Evolutionary conservation across 495 filamentous ascomycete species (phyloP).

Genomic region (Neurospora sp.): DNA sequence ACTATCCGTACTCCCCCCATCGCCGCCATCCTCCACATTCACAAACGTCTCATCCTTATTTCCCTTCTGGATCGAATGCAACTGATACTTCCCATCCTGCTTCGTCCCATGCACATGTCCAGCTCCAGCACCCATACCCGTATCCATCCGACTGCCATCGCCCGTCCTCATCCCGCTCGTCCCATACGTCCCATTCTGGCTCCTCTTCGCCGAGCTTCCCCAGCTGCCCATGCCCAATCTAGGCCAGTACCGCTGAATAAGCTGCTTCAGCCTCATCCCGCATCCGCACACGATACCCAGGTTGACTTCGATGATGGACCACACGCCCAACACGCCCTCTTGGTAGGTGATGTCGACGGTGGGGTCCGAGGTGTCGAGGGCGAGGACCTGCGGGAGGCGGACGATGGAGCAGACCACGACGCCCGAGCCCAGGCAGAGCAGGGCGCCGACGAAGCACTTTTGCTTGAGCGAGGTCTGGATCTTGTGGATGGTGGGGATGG

Average conservation of each 20-base stretch:
- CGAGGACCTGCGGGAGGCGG: slow-evolving; percentile 12
- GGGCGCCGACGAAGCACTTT: slow-evolving; percentile 6
- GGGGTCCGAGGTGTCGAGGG: background rate
- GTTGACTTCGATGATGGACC: slow-evolving; percentile 32
- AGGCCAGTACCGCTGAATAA: slow-evolving; percentile 8
- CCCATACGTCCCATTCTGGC: background rate
- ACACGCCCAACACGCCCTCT: slow-evolving; percentile 20
- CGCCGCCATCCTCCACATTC: background rate
- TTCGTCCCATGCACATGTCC: background rate
- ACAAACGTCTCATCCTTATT: background rate
- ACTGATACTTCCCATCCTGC: slow-evolving; percentile 6
- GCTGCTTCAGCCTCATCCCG: slow-evolving; percentile 15
- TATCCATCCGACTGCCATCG: background rate
- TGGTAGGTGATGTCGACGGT: slow-evolving; percentile 11
- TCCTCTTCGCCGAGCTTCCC: background rate
- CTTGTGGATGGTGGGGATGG: slow-evolving; percentile 27
- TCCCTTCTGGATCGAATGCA: slow-evolving; percentile 12
- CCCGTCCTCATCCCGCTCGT: background rate
- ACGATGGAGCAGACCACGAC: slow-evolving; percentile 16
- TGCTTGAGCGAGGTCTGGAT: slow-evolving; percentile 15
- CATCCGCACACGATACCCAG: slow-evolving; percentile 28
- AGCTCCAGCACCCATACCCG: background rate
- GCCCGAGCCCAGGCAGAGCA: slow-evolving; percentile 14
- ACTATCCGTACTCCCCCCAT: background rate
- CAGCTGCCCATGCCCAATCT: slow-evolving; percentile 6